Percentiles rank a stretch among this genome's conserved stretches.
phyloP scores from a whole-genome alignment of 768 basidiomycete species.

The Leccinum broughii region DNA sequence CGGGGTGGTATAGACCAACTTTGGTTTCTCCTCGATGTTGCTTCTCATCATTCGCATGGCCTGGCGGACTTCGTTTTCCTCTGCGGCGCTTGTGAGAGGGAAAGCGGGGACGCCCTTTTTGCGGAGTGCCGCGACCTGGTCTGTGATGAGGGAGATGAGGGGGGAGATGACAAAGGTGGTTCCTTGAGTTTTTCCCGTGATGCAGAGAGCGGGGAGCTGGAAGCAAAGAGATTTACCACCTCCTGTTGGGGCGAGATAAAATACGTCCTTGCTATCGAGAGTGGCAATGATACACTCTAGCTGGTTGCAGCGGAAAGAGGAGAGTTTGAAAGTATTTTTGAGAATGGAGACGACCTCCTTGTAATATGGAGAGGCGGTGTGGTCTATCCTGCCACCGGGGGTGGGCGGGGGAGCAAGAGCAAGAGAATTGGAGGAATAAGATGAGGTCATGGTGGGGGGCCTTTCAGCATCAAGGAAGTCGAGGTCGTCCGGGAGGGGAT shows the following conservation, averaged over 20 bases:
- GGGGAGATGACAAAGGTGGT: constrained; percentile 92
- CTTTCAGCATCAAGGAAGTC: constrained; percentile 15
- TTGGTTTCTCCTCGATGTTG: constrained; percentile 46
- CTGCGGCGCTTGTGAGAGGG: constrained; percentile 61
- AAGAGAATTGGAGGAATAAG: constrained; percentile 9
- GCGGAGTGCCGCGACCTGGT: constrained; percentile 75
- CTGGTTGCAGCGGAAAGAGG: constrained; percentile 78
- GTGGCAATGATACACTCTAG: constrained; percentile 82
- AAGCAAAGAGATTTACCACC: constrained; percentile 90
- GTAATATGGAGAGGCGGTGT: constrained; percentile 35
- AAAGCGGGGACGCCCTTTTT: constrained; percentile 69
- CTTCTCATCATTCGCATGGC: constrained; percentile 45
- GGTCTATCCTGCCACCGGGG: constrained; percentile 24
- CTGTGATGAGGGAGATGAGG: constrained; percentile 82
- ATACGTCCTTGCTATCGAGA: constrained; percentile 80
- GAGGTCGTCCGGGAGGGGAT: constrained; percentile 30
- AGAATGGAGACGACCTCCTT: constrained; percentile 33
- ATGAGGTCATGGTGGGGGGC: constrained; percentile 9
- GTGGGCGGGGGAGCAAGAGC: not conserved
- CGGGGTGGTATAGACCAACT: constrained; percentile 86
- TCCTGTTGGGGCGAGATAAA: constrained; percentile 96
- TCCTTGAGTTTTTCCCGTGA: constrained; percentile 67
- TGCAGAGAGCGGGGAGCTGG: constrained; percentile 87
- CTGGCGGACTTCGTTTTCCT: constrained; percentile 39
- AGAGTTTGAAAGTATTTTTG: constrained; percentile 55